Evolutionary conservation across 352 stramenopile genomes (phyloP).

Genomic region (Globisporangium carolinianum): DNA sequence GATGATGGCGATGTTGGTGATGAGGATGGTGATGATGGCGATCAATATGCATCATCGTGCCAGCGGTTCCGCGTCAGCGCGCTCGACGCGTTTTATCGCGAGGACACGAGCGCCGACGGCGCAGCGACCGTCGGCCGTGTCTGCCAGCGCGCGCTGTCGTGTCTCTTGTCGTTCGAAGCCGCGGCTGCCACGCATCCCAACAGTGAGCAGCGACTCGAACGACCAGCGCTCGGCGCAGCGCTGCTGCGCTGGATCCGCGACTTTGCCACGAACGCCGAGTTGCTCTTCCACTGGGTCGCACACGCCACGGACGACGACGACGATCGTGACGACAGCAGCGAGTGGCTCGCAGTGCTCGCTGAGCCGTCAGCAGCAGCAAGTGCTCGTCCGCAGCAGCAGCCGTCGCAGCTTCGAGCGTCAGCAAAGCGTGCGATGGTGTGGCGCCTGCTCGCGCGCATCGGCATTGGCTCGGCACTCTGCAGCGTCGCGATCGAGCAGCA

Average conservation of each 20-base stretch:
- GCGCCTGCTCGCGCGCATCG: conserved; percentile 35
- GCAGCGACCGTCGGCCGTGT: conserved; percentile 30
- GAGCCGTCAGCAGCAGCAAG: too few species aligned
- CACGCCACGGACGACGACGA: conserved; percentile 18
- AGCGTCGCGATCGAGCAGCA: conserved; percentile 33
- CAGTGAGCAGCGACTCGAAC: not conserved
- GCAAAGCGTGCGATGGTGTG: conserved; percentile 17
- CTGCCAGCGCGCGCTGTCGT: conserved; percentile 43
- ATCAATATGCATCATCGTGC: conserved; percentile 6
- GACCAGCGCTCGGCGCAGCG: conserved; percentile 2
- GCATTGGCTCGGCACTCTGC: conserved; percentile 43
- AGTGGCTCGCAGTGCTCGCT: too few species aligned
- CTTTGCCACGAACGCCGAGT: conserved; percentile 44
- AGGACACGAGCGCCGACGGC: conserved; percentile 38
- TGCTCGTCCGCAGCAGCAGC: too few species aligned
- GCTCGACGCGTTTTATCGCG: conserved; percentile 41
- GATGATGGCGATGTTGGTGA: conserved; percentile 11
- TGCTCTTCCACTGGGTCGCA: conserved; percentile 53
- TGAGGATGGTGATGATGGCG: conserved; percentile 18
- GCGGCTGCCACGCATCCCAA: conserved; percentile 1
- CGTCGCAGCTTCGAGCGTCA: too few species aligned
- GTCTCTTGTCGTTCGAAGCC: conserved; percentile 36
- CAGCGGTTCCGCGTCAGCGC: conserved; percentile 28
- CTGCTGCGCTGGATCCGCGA: conserved; percentile 28
- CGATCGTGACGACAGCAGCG: conserved; percentile 3